phyloP scores from a whole-genome alignment of 805 yeast species.

The Saccharomycodes ludwigii region DNA sequence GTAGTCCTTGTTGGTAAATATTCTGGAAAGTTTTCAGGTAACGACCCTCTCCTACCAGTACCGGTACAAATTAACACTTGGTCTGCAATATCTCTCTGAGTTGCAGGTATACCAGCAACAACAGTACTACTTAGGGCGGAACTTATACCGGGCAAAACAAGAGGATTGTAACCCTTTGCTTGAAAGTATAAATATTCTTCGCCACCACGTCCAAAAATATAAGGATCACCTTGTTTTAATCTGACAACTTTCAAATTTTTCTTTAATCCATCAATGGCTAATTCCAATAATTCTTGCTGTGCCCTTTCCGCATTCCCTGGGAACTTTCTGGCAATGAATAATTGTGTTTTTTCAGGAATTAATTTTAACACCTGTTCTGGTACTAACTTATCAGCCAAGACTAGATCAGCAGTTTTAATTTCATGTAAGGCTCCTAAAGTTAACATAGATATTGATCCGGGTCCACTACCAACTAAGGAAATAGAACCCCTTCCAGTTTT shows the following conservation, averaged over 20 bases:
- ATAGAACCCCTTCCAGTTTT: slow-evolving; percentile 36
- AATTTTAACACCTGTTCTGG: slow-evolving; percentile 77
- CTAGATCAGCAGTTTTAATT: slow-evolving; percentile 69
- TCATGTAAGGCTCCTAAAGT: slow-evolving; percentile 78
- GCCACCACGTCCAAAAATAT: slow-evolving; percentile 92
- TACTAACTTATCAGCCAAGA: slow-evolving; percentile 84
- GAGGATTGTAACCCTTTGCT: slow-evolving; percentile 54
- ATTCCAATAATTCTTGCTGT: slow-evolving; percentile 66
- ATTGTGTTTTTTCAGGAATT: slow-evolving; percentile 63
- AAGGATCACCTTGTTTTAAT: slow-evolving; percentile 94
- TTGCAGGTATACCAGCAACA: slow-evolving; percentile 72
- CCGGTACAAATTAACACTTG: slow-evolving; percentile 92
- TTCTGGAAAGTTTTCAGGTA: slow-evolving; percentile 70
- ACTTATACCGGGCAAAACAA: slow-evolving; percentile 77
- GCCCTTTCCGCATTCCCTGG: slow-evolving; percentile 96
- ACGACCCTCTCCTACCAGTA: slow-evolving; percentile 76
- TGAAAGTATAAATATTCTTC: slow-evolving; percentile 71
- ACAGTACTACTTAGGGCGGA: slow-evolving; percentile 86
- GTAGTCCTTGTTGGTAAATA: slow-evolving; percentile 67
- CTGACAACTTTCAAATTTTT: slow-evolving; percentile 73
- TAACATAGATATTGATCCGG: slow-evolving; percentile 73
- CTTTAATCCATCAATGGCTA: slow-evolving; percentile 54
- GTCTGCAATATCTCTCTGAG: slow-evolving; percentile 85
- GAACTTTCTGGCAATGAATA: slow-evolving; percentile 83
- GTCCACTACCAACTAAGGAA: slow-evolving; percentile 88